Percentiles rank a stretch among this genome's conserved stretches.
Evolutionary conservation across 2,329 filamentous ascomycete species (phyloP).

Genomic region (Sclerotinia borealis): DNA sequence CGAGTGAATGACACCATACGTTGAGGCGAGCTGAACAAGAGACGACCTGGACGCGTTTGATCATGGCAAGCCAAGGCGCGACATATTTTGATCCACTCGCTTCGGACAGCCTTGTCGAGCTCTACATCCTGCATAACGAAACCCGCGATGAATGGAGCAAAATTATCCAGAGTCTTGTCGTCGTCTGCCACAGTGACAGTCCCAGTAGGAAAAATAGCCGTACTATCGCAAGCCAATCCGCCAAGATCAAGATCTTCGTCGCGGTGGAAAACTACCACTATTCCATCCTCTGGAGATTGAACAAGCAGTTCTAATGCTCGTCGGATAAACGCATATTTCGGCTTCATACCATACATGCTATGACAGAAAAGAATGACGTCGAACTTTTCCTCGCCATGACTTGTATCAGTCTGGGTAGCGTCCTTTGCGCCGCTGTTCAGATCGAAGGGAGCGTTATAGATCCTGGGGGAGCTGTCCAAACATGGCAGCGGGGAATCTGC

Average conservation of each 20-base stretch:
- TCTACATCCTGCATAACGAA: slow-evolving; percentile 35
- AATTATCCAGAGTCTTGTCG: slow-evolving; percentile 42
- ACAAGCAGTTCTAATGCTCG: slow-evolving; percentile 43
- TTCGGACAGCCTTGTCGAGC: slow-evolving; percentile 24
- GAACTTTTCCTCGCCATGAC: slow-evolving; percentile 36
- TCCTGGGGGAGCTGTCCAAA: slow-evolving; percentile 36
- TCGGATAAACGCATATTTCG: slow-evolving; percentile 42
- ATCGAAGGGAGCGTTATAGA: slow-evolving; percentile 38
- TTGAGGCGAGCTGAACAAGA: slow-evolving; percentile 45
- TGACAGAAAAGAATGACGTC: slow-evolving; percentile 57
- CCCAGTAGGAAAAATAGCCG: slow-evolving; percentile 42
- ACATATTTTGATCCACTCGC: slow-evolving; percentile 47
- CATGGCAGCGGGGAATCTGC: slow-evolving; percentile 36
- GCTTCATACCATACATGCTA: slow-evolving; percentile 56
- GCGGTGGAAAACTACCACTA: slow-evolving; percentile 53
- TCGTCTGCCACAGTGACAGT: slow-evolving; percentile 39
- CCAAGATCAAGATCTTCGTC: slow-evolving; percentile 39
- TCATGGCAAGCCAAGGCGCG: slow-evolving; percentile 40
- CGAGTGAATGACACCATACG: slow-evolving; percentile 46
- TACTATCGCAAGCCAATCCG: slow-evolving; percentile 43
- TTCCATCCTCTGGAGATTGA: slow-evolving; percentile 34
- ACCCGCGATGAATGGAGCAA: slow-evolving; percentile 48
- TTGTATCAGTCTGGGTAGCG: slow-evolving; percentile 20
- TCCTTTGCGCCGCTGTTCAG: slow-evolving; percentile 26
- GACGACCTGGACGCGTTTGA: slow-evolving; percentile 32